A percentile compares a stretch with the other conserved stretches of the same genome.
These are phyloP conservation scores for Cryphonectria parasitica DNA, from an alignment of 2,329 filamentous ascomycete species.

Conservation along the genomic window DNA sequence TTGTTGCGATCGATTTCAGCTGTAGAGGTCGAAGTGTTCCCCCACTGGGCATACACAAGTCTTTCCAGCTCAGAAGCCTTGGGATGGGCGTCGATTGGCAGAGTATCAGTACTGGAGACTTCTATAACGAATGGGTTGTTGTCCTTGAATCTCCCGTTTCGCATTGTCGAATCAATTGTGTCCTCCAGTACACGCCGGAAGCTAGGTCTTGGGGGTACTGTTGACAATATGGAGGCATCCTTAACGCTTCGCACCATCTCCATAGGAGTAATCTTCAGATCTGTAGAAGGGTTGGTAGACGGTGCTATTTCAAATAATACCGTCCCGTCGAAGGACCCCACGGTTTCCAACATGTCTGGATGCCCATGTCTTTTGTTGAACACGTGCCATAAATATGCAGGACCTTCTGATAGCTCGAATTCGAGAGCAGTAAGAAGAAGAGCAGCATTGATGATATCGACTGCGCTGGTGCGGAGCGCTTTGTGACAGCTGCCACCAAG, in stretches of 20 bases:
- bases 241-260: neutral
- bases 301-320: neutral
- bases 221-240: neutral
- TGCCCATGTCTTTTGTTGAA: neutral
- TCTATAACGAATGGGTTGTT: neutral
- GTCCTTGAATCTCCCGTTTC: neutral
- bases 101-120: neutral
- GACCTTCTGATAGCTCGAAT: neutral
- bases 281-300: neutral
- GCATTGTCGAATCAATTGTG: neutral
- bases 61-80: neutral
- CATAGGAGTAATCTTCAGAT: neutral
- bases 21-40: neutral
- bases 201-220: neutral
- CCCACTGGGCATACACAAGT: neutral
- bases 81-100: neutral
- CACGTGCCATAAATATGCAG: neutral
- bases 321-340: neutral
- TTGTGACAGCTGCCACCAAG: neutral
- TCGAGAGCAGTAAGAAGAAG: neutral
- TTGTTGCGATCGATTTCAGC: neutral
- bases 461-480: neutral
- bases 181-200: neutral
- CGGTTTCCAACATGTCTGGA: neutral
- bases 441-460: neutral